A percentile compares a stretch with the other conserved stretches of the same genome.
phyloP scores from a whole-genome alignment of 1,139 yeast species.

The Blastobotrys proliferans region DNA sequence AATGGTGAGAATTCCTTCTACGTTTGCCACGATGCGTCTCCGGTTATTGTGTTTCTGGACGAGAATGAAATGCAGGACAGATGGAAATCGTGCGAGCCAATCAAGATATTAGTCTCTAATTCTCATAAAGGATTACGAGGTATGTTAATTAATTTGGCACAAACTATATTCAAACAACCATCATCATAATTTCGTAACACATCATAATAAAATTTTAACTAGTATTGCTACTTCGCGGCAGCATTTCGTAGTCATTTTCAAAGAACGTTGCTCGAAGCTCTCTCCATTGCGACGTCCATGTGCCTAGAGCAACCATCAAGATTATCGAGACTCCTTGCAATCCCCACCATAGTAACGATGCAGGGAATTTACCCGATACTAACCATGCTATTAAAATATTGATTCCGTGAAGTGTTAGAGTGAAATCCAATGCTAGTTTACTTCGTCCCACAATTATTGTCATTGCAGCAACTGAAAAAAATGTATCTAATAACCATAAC shows the following conservation, averaged over 20 bases:
- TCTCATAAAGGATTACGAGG: too few species aligned
- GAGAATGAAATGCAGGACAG: too few species aligned
- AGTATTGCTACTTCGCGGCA: slow-evolving; percentile 1
- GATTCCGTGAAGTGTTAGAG: slow-evolving; percentile 79
- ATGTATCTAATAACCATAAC: slow-evolving; percentile 76
- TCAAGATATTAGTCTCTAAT: too few species aligned
- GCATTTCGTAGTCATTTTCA: slow-evolving; percentile 37
- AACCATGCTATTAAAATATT: slow-evolving; percentile 68
- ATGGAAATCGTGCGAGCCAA: too few species aligned
- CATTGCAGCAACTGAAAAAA: slow-evolving; percentile 61
- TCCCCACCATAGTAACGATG: slow-evolving; percentile 77
- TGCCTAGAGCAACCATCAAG: slow-evolving; percentile 71
- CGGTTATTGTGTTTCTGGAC: background rate
- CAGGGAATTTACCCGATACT: slow-evolving; percentile 63
- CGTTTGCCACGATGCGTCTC: background rate
- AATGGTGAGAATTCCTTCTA: background rate
- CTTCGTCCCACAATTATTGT: slow-evolving; percentile 88
- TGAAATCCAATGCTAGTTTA: slow-evolving; percentile 94
- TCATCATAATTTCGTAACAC: too few species aligned
- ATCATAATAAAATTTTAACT: too few species aligned
- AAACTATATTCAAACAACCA: too few species aligned
- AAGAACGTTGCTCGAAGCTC: slow-evolving; percentile 86
- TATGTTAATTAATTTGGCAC: too few species aligned
- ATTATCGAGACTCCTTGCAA: slow-evolving; percentile 65
- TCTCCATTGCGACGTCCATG: slow-evolving; percentile 84